Conservation (phyloP, 768 basidiomycete species). For the Leccinum rimulosum region DNA sequence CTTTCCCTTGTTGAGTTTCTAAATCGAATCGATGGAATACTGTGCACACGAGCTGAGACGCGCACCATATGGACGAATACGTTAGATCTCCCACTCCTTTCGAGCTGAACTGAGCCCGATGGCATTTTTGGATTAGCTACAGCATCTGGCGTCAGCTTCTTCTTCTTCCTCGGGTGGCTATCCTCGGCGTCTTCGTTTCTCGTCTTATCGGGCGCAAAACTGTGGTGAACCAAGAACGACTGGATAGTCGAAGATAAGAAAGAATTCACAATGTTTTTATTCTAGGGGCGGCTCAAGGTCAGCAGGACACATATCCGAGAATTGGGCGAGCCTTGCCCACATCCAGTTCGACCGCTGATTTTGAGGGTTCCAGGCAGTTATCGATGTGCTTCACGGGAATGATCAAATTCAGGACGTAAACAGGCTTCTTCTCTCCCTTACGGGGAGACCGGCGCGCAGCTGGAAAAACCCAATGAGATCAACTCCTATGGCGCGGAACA, state of each 20-base stretch:
- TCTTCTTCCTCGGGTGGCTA: slow-evolving; percentile 49
- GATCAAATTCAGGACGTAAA: slow-evolving; percentile 78
- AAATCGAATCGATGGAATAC: slow-evolving; percentile 8
- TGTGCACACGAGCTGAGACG: slow-evolving; percentile 6
- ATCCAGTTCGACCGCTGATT: slow-evolving; percentile 62
- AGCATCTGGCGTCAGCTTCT: slow-evolving; percentile 36
- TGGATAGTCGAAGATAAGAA: slow-evolving; percentile 61
- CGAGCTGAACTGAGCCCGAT: slow-evolving; percentile 3
- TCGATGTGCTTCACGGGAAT: slow-evolving; percentile 69
- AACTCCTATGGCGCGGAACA: slow-evolving; percentile 9
- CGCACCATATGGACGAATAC: slow-evolving; percentile 22
- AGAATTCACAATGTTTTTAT: slow-evolving; percentile 50
- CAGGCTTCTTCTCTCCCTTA: slow-evolving; percentile 73
- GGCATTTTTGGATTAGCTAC: slow-evolving; percentile 6
- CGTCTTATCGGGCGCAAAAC: slow-evolving; percentile 42
- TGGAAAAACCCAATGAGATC: slow-evolving; percentile 26
- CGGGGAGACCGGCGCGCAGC: slow-evolving; percentile 71
- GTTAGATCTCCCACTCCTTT: slow-evolving; percentile 8
- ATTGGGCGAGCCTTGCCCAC: slow-evolving; percentile 39
- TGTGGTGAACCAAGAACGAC: slow-evolving; percentile 61
- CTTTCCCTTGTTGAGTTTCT: slow-evolving; percentile 13
- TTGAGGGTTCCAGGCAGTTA: slow-evolving; percentile 77
- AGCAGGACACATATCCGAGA: slow-evolving; percentile 10
- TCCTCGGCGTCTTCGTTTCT: slow-evolving; percentile 12
- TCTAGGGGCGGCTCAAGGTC: slow-evolving; percentile 37